Base-by-base conservation (phyloP, 257 asterid species). In the Cinchona pubescens region DNA sequence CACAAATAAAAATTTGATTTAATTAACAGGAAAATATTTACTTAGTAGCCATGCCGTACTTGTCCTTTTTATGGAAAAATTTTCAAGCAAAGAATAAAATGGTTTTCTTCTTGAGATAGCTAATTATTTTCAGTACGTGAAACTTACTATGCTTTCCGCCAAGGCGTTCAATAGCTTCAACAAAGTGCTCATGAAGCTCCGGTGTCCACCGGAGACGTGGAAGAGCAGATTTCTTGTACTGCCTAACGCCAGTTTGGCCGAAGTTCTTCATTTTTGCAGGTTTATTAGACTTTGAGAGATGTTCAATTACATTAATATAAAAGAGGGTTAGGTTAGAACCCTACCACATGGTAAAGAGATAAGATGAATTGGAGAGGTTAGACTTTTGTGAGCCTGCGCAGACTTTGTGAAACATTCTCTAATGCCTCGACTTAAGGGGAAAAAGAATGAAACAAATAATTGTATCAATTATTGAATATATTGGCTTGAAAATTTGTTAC, bases 201-300 rank as follows among this genome's bases (percentile, higher is more conserved):
- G 86, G 76, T 37, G 84, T 83, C 86, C 86, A 83, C 11, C 79
- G 78, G 53, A 83, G 64, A n/a, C 86, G 79, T 14, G 84, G 84
- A 58, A 73, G 62, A 5, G 69, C 61, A 0, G 86, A 83, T 73
- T 83, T 83, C 53, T 69, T 76, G 82, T 83, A 83, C 25, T 53
- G 78, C 69, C 86, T 70, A 19, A 83, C 82, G 12, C 78, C 43
- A 19, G 43, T 72, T 72, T 42, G 76, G 30, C 43, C 4, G 32
- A 48, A 30, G 46, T 51, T 65, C 48, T 15, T 72, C 55, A 53
- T 80, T 1, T 8, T 45, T 66, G 65, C 48, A 38, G 64, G 38
- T 40, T 30, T 55, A 19, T 51, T 15, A 3, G 38, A 32, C 56
- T 6, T 23, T 35, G 56, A 62, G 23, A 65, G 45, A 34, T 62